Percentiles rank a stretch among this genome's conserved stretches.
phyloP scores from a whole-genome alignment of 2,329 filamentous ascomycete genomes.

The Aspergillus viridinutans region DNA sequence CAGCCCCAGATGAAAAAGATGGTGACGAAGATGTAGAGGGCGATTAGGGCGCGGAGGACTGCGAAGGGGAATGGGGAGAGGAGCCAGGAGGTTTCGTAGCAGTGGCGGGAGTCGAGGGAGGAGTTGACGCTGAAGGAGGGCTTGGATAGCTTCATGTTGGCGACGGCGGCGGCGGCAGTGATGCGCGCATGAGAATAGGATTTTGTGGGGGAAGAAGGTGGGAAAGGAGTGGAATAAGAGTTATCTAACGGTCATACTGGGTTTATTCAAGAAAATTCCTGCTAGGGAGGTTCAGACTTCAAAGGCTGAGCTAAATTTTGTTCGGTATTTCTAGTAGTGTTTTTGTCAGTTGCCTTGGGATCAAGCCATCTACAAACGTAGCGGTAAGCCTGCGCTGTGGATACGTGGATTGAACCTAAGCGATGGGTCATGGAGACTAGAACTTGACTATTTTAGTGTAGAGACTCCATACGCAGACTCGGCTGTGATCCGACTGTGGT shows the following conservation, averaged over 20 bases:
- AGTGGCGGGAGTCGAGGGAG: slow-evolving; percentile 48
- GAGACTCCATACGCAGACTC: background rate
- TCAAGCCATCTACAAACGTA: background rate
- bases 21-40: slow-evolving; percentile 62
- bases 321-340: background rate
- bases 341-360: background rate
- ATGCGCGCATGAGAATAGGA: background rate
- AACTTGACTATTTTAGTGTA: background rate
- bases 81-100: slow-evolving; percentile 78
- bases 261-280: background rate
- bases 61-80: slow-evolving; percentile 63
- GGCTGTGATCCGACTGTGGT: background rate
- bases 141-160: slow-evolving; percentile 13
- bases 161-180: background rate
- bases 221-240: background rate
- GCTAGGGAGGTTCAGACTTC: background rate
- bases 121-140: slow-evolving; percentile 29
- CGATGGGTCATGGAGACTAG: no score
- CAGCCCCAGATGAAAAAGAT: slow-evolving; percentile 67
- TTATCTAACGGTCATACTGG: background rate
- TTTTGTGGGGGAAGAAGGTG: background rate
- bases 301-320: background rate
- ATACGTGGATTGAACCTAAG: no score
- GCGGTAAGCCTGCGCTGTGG: background rate
- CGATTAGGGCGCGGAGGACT: slow-evolving; percentile 46